A percentile compares a stretch with the other conserved stretches of the same genome.
phyloP scores from a whole-genome alignment of 805 yeast genomes.

The Blastobotrys parvus region DNA sequence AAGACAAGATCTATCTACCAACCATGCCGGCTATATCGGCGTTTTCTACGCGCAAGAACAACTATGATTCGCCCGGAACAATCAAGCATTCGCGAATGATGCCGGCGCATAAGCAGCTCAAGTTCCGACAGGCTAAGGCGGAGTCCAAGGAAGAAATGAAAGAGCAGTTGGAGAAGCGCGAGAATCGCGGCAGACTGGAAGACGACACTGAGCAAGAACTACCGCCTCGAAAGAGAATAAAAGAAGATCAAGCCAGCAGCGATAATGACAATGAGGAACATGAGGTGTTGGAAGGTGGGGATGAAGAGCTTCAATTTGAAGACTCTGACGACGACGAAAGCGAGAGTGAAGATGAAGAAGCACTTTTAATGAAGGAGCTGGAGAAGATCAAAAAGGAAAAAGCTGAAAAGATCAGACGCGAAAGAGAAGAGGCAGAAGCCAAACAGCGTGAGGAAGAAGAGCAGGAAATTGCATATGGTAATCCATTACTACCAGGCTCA shows the following conservation, averaged over 20 bases:
- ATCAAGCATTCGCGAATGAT: slow-evolving; percentile 45
- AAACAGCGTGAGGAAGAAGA: slow-evolving; percentile 17
- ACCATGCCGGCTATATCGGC: not conserved
- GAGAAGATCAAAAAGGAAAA: slow-evolving; percentile 29
- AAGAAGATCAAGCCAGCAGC: slow-evolving; percentile 5
- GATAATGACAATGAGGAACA: slow-evolving; percentile 12
- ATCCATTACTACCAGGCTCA: slow-evolving; percentile 24
- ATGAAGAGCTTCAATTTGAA: slow-evolving; percentile 11
- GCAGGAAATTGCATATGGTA: slow-evolving; percentile 24
- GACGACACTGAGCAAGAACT: slow-evolving; percentile 12
- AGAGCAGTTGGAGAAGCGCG: slow-evolving; percentile 18
- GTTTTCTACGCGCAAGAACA: not conserved
- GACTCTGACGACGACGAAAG: slow-evolving; percentile 14
- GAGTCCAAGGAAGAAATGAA: slow-evolving; percentile 23
- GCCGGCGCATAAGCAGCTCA: slow-evolving; percentile 48
- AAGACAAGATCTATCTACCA: too few relatives aligned
- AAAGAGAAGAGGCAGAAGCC: slow-evolving; percentile 16
- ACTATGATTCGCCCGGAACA: not conserved
- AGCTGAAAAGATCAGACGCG: slow-evolving; percentile 20
- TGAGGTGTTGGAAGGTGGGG: slow-evolving; percentile 10
- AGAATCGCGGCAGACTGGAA: slow-evolving; percentile 6
- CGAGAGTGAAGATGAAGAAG: slow-evolving; percentile 29
- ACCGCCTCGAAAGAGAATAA: slow-evolving; percentile 8
- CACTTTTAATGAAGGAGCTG: slow-evolving; percentile 25
- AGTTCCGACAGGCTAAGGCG: slow-evolving; percentile 35